Evolutionary conservation across 2,329 filamentous ascomycete genomes (phyloP), one percentile per base, ranked within the genome.

Genomic region (Coleophoma cylindrospora): DNA sequence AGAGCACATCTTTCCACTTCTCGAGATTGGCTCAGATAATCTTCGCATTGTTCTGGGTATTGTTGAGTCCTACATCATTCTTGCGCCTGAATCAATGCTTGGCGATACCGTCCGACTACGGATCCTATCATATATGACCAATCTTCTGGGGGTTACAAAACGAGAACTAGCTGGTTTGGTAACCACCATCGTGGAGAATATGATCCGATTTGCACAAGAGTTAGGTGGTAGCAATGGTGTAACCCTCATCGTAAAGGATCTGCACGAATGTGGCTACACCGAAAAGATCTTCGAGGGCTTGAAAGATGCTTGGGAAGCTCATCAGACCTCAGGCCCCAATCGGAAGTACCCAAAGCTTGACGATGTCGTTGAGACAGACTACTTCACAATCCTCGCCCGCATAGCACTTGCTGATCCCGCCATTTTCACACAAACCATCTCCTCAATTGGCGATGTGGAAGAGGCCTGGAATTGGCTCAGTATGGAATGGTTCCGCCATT

Each of bases 251-350:
- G 75, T 84, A 2, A 78, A 78, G 50, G 84, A 87, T 58, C 75
- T 91, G 61, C 68, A 87, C 7, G 76, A 81, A 45, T 79, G 74
- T 33, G 82, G 80, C 1, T 80, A 89, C 54, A 71, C 89, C 40
- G 71, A 74, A 36, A 79, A 79, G 47, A 75, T 91, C 7, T 71
- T 92, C 14, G 75, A 81, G 55, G 80, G 79, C 9, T 74, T 92
- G 1, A 83, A 82, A 61, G 79, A 84, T 47, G 79, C 84, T 3
- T 84, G 82, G 77, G 80, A 87, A 61, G 84, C 89, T 3, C 85
- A 88, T 59, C 85, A 95, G 65, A 89, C 87, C 0, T 88, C 87
- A 0, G 92, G 94, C 0, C 91, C 92, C 0, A 87, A 89, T 61
- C 79, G 79, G 22, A 87, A 79, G 57, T 75, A 81, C 17, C 79